Percentiles rank a stretch among this genome's conserved stretches.
Conservation (phyloP, 2,329 filamentous ascomycete genomes). For the Rhinocladiella similis region DNA sequence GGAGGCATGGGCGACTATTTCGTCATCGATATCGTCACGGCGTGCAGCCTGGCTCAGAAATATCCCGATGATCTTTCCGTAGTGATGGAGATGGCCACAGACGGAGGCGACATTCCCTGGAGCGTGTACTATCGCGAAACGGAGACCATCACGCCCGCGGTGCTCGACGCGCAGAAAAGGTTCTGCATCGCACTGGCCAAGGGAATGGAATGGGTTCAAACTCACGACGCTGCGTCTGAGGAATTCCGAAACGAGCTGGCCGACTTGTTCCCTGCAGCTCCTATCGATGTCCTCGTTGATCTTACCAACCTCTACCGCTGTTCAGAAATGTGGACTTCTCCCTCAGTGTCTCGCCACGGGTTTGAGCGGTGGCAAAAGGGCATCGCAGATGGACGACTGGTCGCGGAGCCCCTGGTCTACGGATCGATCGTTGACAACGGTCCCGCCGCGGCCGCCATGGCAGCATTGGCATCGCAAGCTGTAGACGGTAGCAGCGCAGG, state of each 20-base stretch:
- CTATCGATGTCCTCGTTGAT: conserved; percentile 9
- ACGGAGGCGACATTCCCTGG: conserved; percentile 17
- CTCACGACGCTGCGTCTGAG: conserved; percentile 3
- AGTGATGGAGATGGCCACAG: conserved; percentile 14
- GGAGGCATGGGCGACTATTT: conserved; percentile 16
- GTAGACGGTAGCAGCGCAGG: no score
- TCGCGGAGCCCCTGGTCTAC: conserved; percentile 8
- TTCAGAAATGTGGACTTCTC: conserved; percentile 14
- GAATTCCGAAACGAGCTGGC: conserved; percentile 12
- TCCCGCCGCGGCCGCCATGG: no score
- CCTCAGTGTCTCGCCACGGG: conserved; percentile 1
- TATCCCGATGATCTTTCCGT: conserved; percentile 12
- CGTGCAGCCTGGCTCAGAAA: conserved; percentile 2
- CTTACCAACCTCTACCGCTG: conserved; percentile 7
- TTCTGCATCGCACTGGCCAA: conserved; percentile 9
- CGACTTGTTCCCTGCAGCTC: conserved; percentile 11
- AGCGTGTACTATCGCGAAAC: conserved; percentile 18
- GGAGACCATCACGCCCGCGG: conserved; percentile 7
- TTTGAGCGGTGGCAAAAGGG: conserved; percentile 17
- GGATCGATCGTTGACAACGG: conserved; percentile 8
- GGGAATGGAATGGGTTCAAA: conserved; percentile 11
- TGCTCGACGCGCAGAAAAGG: conserved; percentile 13
- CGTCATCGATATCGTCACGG: conserved; percentile 10
- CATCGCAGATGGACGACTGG: conserved; percentile 7
- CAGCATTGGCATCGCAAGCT: no score